phyloP scores from a whole-genome alignment of 805 yeast genomes.

The Barnettozyma pratensis region DNA sequence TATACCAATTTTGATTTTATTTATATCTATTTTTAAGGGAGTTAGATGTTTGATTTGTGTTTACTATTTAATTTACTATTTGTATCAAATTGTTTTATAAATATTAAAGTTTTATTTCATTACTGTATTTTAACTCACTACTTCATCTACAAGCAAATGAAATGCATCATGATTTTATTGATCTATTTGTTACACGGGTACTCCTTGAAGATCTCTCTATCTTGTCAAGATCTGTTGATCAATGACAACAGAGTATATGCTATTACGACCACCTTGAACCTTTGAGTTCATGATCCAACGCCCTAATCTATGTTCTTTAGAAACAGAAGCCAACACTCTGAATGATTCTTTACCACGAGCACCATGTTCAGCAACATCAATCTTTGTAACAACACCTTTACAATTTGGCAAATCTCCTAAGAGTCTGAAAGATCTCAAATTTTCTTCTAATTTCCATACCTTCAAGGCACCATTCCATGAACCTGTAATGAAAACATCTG shows the following conservation, averaged over 20 bases:
- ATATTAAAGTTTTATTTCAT: not conserved
- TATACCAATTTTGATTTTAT: not conserved
- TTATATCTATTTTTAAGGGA: not conserved
- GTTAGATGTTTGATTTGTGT: constrained; percentile 1
- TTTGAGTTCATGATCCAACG: constrained; percentile 61
- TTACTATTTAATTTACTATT: not conserved
- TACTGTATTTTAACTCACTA: too few species aligned
- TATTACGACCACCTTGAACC: constrained; percentile 66
- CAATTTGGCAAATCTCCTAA: constrained; percentile 55
- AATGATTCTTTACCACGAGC: constrained; percentile 47
- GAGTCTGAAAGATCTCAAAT: constrained; percentile 52
- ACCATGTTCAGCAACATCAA: constrained; percentile 50
- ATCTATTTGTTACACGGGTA: too few species aligned
- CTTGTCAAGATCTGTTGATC: constrained; percentile 30
- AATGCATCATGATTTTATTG: too few species aligned
- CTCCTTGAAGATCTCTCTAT: not conserved
- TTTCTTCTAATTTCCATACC: constrained; percentile 72
- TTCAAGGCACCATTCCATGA: constrained; percentile 78
- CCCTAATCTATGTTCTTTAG: constrained; percentile 86
- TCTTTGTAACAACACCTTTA: constrained; percentile 65
- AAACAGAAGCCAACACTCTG: constrained; percentile 58
- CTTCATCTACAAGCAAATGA: too few species aligned
- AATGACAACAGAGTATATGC: constrained; percentile 52
- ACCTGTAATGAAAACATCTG: constrained; percentile 81
- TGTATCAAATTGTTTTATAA: not conserved